Conservation (phyloP, 2,329 filamentous ascomycete genomes). For the Mariannaea sp. region DNA sequence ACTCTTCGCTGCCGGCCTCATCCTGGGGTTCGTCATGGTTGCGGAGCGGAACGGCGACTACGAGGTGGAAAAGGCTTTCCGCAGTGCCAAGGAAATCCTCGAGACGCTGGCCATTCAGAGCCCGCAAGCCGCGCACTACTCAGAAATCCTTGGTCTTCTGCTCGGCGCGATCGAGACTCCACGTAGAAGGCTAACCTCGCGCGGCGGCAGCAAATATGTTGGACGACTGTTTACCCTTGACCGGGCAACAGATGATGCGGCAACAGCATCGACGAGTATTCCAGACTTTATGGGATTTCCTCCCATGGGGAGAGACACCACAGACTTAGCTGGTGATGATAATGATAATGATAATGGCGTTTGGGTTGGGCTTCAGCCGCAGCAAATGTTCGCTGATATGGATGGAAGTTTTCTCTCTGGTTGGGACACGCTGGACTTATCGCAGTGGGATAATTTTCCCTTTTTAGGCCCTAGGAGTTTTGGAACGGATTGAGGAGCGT, state of each 20-base stretch:
- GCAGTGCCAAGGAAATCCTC: slow-evolving; percentile 55
- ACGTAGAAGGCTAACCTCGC: slow-evolving; percentile 21
- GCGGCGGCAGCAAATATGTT: slow-evolving; percentile 32
- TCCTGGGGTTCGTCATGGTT: slow-evolving; percentile 62
- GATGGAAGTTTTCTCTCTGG: slow-evolving; percentile 31
- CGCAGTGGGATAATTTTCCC: slow-evolving; percentile 34
- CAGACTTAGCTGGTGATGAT: background rate
- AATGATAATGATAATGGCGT: background rate
- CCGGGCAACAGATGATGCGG: background rate
- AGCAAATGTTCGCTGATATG: slow-evolving; percentile 8
- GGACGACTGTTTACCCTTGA: slow-evolving; percentile 31
- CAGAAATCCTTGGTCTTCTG: slow-evolving; percentile 57
- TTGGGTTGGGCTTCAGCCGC: slow-evolving; percentile 13
- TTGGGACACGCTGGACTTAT: slow-evolving; percentile 35
- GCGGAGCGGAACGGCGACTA: slow-evolving; percentile 51
- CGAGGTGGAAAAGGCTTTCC: slow-evolving; percentile 54
- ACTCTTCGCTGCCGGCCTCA: slow-evolving; percentile 60
- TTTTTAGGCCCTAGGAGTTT: slow-evolving; percentile 22
- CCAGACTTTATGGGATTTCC: background rate
- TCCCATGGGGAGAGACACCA: background rate
- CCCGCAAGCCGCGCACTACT: slow-evolving; percentile 62
- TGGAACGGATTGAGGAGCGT: slow-evolving; percentile 9
- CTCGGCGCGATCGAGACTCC: slow-evolving; percentile 47
- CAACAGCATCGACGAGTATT: background rate
- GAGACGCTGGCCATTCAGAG: slow-evolving; percentile 53